Evolutionary conservation across 495 filamentous ascomycete species (phyloP), one percentile per base, ranked within the genome.

Genomic region (Xylaria longipes): DNA sequence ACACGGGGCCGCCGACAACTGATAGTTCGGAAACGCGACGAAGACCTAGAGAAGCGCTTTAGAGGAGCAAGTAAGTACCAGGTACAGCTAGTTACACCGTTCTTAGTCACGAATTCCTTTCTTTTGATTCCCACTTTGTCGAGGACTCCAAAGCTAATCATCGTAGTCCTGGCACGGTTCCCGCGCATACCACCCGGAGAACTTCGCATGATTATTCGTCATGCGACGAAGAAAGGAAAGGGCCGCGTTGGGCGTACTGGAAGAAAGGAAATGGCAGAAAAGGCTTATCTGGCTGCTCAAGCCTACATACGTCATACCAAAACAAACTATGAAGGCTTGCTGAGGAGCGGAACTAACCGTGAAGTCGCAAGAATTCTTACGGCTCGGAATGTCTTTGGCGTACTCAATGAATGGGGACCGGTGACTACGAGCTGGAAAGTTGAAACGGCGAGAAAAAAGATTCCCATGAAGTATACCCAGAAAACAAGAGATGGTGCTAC

Each of bases 291-390:
- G 9, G 82, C 80, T 14, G 79, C 80, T 17, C 71, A 74, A 4
- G 80, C 83, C 3, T 76, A 85, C 43, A 80, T 83, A 27, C 74
- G 83, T 17, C 82, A 84, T 56, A 22, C 61, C 3, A 77, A 84
- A 35, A 85, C 82, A 5, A 45, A 76, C 1, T 85, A 85, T 31
- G 80, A 84, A 3, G 17, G 43, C 41, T 43, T 80, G 31, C 64
- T 84, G 22, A 70, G 50, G 11, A 33, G 39, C 1, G 77, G 77
- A 0, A 29, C 58, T 6, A 20, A 43, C 0, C 73, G 70, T 60
- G 43, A 71, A 25, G 31, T 43, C 2, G 80, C 81, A 17, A 70
- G 81, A 67, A 20, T 3, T 29, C 17, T 56, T 29, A 71, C 79
- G 20, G 41, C 17, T 33, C 66, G 33, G 0, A 68, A 57, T 56